Evolutionary conservation across 495 filamentous ascomycete species (phyloP), one percentile per base, ranked within the genome.

Genomic region (Talaromyces liani): DNA sequence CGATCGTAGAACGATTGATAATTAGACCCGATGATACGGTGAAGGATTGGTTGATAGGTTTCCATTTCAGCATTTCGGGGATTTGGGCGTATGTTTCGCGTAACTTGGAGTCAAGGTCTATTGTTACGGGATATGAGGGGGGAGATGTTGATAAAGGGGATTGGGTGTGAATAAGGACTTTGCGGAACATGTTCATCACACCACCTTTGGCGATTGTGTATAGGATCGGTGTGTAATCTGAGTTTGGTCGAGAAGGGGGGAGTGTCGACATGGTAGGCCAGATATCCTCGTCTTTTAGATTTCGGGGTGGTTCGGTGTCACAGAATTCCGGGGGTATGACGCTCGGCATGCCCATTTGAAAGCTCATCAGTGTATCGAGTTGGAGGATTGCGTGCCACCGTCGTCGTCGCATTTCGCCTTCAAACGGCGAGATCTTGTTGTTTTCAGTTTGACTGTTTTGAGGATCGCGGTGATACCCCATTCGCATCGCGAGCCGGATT

Each of bases 391-490:
- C 66, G 20, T 62, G 20, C 72, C 73, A 80, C 8, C 72, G 51
- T 8, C 77, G 71, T 3, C 77, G 63, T 24, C 77, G 67, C 64
- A 77, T 73, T 54, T 80, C 77, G 6, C 66, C 69, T 27, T 70
- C 68, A 59, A 78, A 72, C 16, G 58, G 55, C 2, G 68, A 62
- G 33, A 74, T 71, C 6, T 63, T 65, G 0, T 55, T 34, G 25
- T n/a, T 27, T 3, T 27, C 27, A 2, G 27, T 27, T 27, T 27
- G 27, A 5, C 51, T 27, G 53, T 2, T 10, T 54, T 54, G 0
- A 71, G 69, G 34, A 24, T 87, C 84, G 20, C 84, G 78, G 61
- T 87, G 84, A 24, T 82, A 75, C 14, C 83, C 84, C 78, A 84
- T 80, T 55, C 78, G 77, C 51, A 86, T 55, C 62, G 84, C 81